Base-by-base conservation (phyloP, 495 filamentous ascomycete genomes). In the Neurospora pannonica region DNA sequence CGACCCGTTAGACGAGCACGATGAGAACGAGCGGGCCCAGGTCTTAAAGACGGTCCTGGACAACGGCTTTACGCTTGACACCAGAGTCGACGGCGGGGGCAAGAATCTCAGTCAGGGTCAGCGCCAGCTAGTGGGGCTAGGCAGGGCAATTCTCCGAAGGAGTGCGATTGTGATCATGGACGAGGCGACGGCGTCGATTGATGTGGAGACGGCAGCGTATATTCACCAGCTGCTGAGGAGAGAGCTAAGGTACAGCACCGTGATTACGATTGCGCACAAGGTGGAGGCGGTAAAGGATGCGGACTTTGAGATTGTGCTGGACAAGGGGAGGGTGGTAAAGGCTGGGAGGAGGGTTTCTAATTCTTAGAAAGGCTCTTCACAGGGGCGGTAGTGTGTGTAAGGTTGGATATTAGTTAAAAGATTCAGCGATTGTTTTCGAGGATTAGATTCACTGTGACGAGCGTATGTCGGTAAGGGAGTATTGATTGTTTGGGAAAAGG, bases 131-230 rank as follows among this genome's bases (percentile, higher is more conserved):
- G 82, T 92, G 13, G 87, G 87, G 37, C 85, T 91, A 4, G 89
- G 88, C 3, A 78, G 88, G 11, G 88, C 89, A 0, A 85, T 91
- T 15, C 83, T 90, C n/a, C 79, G 87, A 39, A 80, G 86, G n/a
- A 87, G 87, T 24, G 86, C 86, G 71, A 85, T 91, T 40, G 86
- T 91, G 36, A 82, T 94, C 62, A 80, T 94, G 75, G 92, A 94
- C 75, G 92, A 94, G 81, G 94, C 94, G 21, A 97, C 94, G n/a
- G 93, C 93, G 19, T 92, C 89, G 17, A 94, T 97, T 74, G 94
- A 97, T 77, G 86, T 86, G 75, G 89, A 91, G 79, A 96, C 92
- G 2, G 92, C 92, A n/a, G 82, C 88, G 77, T 86, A 90, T 72
- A 93, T 96, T 69, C 93, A 97, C 84, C 85, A 89, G 77, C 84